phyloP scores from a whole-genome alignment of 2,329 filamentous ascomycete species.

The Simplicillium sp. region DNA sequence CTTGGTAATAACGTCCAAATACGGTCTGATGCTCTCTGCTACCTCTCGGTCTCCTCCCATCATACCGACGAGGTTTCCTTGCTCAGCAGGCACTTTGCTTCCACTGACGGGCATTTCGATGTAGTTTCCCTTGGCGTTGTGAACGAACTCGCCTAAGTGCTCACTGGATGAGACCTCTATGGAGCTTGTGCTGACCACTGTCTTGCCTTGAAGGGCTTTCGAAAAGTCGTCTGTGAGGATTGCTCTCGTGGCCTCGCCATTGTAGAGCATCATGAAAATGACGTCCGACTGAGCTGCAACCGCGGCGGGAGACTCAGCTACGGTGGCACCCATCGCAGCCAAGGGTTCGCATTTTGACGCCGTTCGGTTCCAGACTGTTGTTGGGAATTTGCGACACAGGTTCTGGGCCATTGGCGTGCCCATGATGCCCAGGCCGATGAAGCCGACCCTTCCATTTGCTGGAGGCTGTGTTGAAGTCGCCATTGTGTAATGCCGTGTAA shows the following conservation, averaged over 20 bases:
- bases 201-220: slow-evolving; percentile 17
- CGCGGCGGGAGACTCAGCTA: slow-evolving; percentile 14
- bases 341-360: slow-evolving; percentile 15
- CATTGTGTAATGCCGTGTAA: too few species aligned
- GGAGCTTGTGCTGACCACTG: slow-evolving; percentile 19
- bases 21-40: slow-evolving; percentile 13
- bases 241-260: slow-evolving; percentile 14
- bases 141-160: slow-evolving; percentile 12
- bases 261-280: slow-evolving; percentile 21
- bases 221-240: slow-evolving; percentile 14
- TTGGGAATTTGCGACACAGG: slow-evolving; percentile 14
- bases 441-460: slow-evolving; percentile 12
- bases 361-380: slow-evolving; percentile 21
- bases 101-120: slow-evolving; percentile 26
- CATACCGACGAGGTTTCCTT: slow-evolving; percentile 22
- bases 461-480: too few species aligned
- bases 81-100: slow-evolving; percentile 21
- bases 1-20: slow-evolving; percentile 15
- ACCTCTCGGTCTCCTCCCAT: slow-evolving; percentile 18
- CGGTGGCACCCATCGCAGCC: slow-evolving; percentile 10
- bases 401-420: slow-evolving; percentile 23
- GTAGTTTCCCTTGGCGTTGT: slow-evolving; percentile 16
- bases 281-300: slow-evolving; percentile 17
- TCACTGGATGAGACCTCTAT: slow-evolving; percentile 16
- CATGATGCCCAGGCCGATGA: slow-evolving; percentile 21